Percentiles rank a stretch among this genome's conserved stretches.
Evolutionary conservation across 73 alveolate species (phyloP).

Genomic region (Tetrahymena thermophila): DNA sequence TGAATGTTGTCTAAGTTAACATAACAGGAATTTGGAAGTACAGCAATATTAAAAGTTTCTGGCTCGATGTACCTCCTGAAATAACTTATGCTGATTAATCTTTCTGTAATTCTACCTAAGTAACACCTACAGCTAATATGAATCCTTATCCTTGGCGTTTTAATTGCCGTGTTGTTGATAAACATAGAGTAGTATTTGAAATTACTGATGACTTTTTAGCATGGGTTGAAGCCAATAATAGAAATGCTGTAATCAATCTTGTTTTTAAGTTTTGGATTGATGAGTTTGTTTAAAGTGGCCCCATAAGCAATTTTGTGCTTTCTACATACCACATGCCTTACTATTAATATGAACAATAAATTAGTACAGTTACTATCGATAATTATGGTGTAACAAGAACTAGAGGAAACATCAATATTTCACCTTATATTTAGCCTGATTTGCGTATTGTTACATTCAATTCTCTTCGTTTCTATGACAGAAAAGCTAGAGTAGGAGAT

Average conservation of each 20-base stretch:
- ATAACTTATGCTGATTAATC: neutral
- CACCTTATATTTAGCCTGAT: neutral
- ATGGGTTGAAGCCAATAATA: neutral
- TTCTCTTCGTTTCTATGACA: neutral
- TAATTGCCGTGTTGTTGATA: neutral
- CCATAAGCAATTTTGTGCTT: neutral
- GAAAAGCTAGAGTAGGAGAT: neutral
- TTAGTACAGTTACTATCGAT: neutral
- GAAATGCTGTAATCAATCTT: neutral
- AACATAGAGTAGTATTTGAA: neutral
- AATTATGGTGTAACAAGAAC: neutral
- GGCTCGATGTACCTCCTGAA: neutral
- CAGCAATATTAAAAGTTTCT: neutral
- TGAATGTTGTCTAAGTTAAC: neutral
- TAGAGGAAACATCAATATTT: neutral
- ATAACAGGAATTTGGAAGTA: neutral
- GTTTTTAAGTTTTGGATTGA: neutral
- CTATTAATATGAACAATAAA: neutral
- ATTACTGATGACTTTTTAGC: neutral
- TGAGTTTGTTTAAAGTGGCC: neutral
- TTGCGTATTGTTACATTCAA: neutral
- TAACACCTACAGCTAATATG: neutral
- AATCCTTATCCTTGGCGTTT: neutral
- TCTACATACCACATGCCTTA: neutral
- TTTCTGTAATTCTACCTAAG: neutral